Evolutionary conservation across 768 basidiomycete genomes (phyloP), one percentile per base, ranked within the genome.

Genomic region (Mycena olivaceomarginata): DNA sequence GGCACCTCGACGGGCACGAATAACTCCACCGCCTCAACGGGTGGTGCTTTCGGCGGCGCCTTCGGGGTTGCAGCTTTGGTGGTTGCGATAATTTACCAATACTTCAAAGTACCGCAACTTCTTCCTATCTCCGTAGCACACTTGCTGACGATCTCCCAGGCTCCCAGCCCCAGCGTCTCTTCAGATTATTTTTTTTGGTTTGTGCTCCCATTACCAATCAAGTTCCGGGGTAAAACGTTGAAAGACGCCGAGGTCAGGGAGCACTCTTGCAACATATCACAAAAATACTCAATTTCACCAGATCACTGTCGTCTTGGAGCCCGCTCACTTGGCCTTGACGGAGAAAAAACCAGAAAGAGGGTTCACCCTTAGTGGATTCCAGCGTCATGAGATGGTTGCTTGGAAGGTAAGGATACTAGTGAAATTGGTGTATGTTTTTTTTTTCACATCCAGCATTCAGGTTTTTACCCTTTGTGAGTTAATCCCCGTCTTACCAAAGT

Each of bases 201-300:
- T 65, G 63, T 65, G 20, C 13, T 65, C 63, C 63, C 63, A 65
- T n/a, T n/a, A 43, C 63, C 63, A 65, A 65, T 65, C n/a, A 65
- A 20, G 63, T 65, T 65, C n/a, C 40, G 63, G 16, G 63, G 63
- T 16, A 65, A 65, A 65, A 22, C 63, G 16, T 65, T 65, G 22
- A 40, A 65, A 65, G 63, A 65, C 41, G 63, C 43, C 63, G 11
- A 45, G 6, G 43, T 45, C 43, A 15, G 43, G 31, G 37, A 22
- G 40, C 63, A 45, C 43, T 8, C 43, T 3, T 22, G 40, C 41
- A 18, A 43, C 63, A 65, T 65, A 45, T 65, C 7, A 45, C 9
- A 65, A 43, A 43, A 43, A 37, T 22, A 45, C 63, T 65, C 41
- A 65, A 25, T 65, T 65, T 43, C 20, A 65, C 20, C 63, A 65